Evolutionary conservation across 2,329 filamentous ascomycete genomes (phyloP), one percentile per base, ranked within the genome.

Genomic region (Dendrostoma leiphaemia): DNA sequence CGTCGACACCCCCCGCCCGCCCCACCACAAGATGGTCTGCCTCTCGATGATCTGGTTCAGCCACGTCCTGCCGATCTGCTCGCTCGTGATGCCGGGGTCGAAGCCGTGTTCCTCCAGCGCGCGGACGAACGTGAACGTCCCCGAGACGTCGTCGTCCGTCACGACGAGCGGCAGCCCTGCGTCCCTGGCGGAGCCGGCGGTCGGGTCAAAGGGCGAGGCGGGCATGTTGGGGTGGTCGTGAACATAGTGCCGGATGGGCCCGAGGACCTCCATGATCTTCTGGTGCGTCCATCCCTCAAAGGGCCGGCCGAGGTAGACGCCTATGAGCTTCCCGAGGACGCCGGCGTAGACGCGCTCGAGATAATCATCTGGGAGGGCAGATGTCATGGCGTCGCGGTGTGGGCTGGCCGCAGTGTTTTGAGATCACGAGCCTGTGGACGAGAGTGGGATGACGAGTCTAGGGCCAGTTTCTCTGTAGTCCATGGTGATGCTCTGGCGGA

Each of bases 261-360:
- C 70, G 0, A 72, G 60, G 26, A 65, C 53, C 2, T 60, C 19
- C 15, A 67, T 37, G 50, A 72, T 71, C 3, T 61, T 59, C 48
- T 68, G 59, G 50, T 71, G 64, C 2, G 69, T 69, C 70, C 70
- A 72, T 37, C 64, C 64, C 53, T 72, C 69, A 34, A 71, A 69
- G 1, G 70, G 70, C 0, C 70, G 66, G 23, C 70, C 70, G 13
- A 71, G 51, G 50, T 71, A 71, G 7, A 72, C 70, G 17, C 70
- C 69, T 24, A 72, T 67, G 12, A 71, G 60, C 54, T 72, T 72
- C 1, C 70, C 70, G 6, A 72, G 63, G 4, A 72, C 69, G 24
- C 69, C 70, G n/a, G 69, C 69, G 53, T 72, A 71, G 23, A 69
- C 67, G 10, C 62, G 65, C 21, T 70, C 61, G 1, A 69, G 61